A percentile compares a stretch with the other conserved stretches of the same genome.
Conservation (phyloP, 2,329 filamentous ascomycete genomes). For the Neopestalotiopsis sp. region DNA sequence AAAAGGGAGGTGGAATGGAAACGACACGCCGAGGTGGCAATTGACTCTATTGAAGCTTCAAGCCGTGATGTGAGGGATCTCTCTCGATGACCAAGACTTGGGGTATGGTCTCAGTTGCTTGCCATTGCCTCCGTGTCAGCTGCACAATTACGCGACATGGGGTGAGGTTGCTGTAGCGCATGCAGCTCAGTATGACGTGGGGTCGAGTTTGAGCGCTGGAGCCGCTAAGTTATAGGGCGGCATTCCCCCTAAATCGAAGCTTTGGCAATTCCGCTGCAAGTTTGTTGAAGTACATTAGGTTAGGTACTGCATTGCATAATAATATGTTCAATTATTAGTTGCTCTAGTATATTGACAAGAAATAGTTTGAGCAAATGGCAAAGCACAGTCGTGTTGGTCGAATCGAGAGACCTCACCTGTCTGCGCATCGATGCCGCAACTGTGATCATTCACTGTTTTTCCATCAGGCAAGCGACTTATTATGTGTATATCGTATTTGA, state of each 20-base stretch:
- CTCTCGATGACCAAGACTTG: neutral
- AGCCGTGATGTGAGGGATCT: neutral
- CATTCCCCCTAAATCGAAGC: neutral
- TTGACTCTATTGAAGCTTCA: neutral
- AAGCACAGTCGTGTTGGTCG: too few relatives aligned
- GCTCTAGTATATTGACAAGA: too few relatives aligned
- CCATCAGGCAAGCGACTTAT: neutral
- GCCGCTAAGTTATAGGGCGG: neutral
- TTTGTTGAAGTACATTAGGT: neutral
- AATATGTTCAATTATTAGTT: too few relatives aligned
- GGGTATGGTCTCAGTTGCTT: neutral
- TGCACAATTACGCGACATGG: conserved; percentile 17
- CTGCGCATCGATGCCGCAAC: neutral
- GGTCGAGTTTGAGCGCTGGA: conserved; percentile 4
- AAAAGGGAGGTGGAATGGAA: neutral
- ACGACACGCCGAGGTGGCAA: neutral
- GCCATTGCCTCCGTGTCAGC: conserved; percentile 17
- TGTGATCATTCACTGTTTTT: neutral
- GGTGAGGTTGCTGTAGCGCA: neutral
- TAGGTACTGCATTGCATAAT: too few relatives aligned
- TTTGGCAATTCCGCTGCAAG: neutral
- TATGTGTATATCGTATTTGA: neutral
- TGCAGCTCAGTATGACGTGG: conserved; percentile 16
- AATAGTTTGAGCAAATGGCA: too few relatives aligned
- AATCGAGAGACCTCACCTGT: neutral